Conservation (phyloP, 768 basidiomycete species). For the Xerocomellus dryophilus region DNA sequence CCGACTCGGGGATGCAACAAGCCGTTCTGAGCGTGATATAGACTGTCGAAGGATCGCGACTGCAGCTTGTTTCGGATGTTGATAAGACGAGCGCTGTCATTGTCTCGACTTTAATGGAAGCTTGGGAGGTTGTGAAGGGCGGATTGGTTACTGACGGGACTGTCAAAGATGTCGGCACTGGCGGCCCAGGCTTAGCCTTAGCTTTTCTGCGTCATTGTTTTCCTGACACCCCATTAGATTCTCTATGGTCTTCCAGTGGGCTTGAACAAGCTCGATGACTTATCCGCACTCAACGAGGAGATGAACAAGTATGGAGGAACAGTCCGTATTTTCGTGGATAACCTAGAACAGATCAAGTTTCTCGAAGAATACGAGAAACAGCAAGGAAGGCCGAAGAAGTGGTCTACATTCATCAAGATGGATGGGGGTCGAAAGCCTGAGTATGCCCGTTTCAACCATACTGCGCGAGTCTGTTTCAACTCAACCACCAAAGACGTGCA, state of each 20-base stretch:
- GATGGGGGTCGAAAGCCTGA: conserved; percentile 65
- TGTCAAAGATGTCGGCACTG: conserved; percentile 70
- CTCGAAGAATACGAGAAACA: conserved; percentile 58
- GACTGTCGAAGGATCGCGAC: conserved; percentile 71
- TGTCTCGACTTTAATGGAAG: conserved; percentile 82
- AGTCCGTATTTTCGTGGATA: conserved; percentile 71
- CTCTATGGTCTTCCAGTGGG: conserved; percentile 76
- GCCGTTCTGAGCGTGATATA: conserved; percentile 27
- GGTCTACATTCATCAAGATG: conserved; percentile 81
- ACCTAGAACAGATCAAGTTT: conserved; percentile 65
- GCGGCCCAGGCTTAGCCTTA: not conserved
- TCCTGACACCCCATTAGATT: conserved; percentile 46
- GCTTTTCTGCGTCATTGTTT: not conserved
- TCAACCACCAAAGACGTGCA: conserved; percentile 56
- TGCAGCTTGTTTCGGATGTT: conserved; percentile 60
- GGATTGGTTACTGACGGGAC: conserved; percentile 69
- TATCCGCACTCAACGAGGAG: conserved; percentile 57
- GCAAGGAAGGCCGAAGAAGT: conserved; percentile 41
- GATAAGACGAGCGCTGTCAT: conserved; percentile 61
- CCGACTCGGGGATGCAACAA: not conserved
- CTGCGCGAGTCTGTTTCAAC: not conserved
- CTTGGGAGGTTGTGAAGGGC: conserved; percentile 65
- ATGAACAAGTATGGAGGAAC: conserved; percentile 53
- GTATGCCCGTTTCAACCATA: conserved; percentile 35
- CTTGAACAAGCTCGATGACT: conserved; percentile 67